Evolutionary conservation across 495 filamentous ascomycete species (phyloP).

Genomic region (Podospora fimiseda): DNA sequence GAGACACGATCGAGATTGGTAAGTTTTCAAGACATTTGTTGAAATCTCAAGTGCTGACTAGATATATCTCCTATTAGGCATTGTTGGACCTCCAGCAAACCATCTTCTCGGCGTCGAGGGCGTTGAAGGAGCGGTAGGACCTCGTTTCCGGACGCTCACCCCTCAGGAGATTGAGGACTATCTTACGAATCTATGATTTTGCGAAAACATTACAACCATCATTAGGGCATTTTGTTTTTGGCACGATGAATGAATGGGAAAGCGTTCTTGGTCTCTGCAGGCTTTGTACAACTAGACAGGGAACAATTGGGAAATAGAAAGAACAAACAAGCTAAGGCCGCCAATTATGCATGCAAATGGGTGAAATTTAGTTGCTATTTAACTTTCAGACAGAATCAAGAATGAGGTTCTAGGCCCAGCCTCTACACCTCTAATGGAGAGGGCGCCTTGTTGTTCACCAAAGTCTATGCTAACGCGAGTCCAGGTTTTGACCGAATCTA

Average conservation of each 20-base stretch:
- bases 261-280: conserved; percentile 13
- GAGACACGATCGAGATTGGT: conserved; percentile 98
- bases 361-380: too few species aligned
- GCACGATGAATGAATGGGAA: conserved; percentile 17
- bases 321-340: neutral
- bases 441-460: conserved; percentile 18
- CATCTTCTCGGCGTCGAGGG: conserved; percentile 89
- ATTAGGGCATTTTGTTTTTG: conserved; percentile 7
- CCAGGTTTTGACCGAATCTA: conserved; percentile 22
- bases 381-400: conserved; percentile 28
- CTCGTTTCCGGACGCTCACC: conserved; percentile 90
- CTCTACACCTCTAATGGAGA: conserved; percentile 32
- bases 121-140: conserved; percentile 81
- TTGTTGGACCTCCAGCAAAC: conserved; percentile 90
- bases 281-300: conserved; percentile 19
- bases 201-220: neutral
- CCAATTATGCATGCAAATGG: too few species aligned
- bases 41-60: conserved; percentile 29
- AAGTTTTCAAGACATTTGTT: conserved; percentile 31
- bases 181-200: conserved; percentile 79
- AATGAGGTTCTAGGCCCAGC: conserved; percentile 44
- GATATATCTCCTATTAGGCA: conserved; percentile 49
- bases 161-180: conserved; percentile 99
- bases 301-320: conserved; percentile 4
- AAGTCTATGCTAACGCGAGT: conserved; percentile 26